Conservation (phyloP, 345 rosid species). For the Eucalyptus virginea region DNA sequence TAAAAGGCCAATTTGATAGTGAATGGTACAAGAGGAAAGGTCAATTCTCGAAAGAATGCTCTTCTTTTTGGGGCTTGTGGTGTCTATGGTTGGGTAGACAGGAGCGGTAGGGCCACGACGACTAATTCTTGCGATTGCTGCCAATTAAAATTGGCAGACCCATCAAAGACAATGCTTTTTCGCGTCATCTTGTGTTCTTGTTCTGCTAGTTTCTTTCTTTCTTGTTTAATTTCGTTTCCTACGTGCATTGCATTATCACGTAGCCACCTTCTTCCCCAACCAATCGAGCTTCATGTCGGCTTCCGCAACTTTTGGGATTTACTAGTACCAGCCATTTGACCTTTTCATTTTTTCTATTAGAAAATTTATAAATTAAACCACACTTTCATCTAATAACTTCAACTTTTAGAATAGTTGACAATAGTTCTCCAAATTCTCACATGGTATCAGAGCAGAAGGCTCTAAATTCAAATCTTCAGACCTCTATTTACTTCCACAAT, state of each 20-base stretch:
- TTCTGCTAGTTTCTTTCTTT: neutral
- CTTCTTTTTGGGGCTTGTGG: neutral
- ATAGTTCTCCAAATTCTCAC: fast-evolving
- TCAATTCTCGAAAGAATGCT: neutral
- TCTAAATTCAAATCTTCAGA: fast-evolving
- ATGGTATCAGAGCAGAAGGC: fast-evolving
- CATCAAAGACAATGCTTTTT: neutral
- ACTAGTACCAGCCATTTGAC: neutral
- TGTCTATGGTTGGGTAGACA: neutral
- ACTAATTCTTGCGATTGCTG: neutral
- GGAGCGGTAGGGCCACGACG: neutral
- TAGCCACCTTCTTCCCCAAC: neutral
- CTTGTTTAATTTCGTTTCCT: neutral
- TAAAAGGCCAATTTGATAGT: neutral
- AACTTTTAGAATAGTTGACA: too few relatives aligned
- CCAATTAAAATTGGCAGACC: neutral
- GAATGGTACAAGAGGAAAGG: neutral
- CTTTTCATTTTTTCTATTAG: neutral
- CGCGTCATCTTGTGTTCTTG: neutral
- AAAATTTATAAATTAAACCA: too few relatives aligned
- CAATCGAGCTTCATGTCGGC: neutral
- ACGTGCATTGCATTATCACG: neutral
- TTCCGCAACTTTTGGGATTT: neutral
- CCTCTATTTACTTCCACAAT: too few relatives aligned
- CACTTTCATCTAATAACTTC: too few relatives aligned